Base-by-base conservation (phyloP, 352 stramenopile genomes). In the Thalassiosira pacifica region DNA sequence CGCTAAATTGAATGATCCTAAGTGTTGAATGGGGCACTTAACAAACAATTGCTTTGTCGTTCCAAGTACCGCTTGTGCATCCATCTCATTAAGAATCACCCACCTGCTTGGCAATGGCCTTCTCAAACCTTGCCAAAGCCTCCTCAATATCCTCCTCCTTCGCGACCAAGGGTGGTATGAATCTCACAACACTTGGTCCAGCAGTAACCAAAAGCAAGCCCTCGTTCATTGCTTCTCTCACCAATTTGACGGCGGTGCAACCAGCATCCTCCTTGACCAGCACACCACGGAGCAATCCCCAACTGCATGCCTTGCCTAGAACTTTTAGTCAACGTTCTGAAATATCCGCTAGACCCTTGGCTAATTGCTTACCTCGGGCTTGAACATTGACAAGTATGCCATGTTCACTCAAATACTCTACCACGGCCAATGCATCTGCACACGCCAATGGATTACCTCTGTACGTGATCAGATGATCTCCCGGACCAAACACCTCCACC, bases 401-500 rank as follows among this genome's bases (percentile, higher is more conserved):
- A 31, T 96, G 82, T 32, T 96, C 92, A 45, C 87, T 91, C 52
- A 97, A 83, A 61, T 92, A 93, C 68, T 95, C 89, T n/a, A 93
- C 92, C 27, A 97, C 94, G 32, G 94, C 94, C 42, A 97, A 86
- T 13, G 91, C 97, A 22, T 98, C 97, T 31, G 95, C 93, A 79
- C 97, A 99, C 22, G 98, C 97, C 18, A 99, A 90, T 60, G 97
- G 96, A 93, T 99, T 99, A 64, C 97, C 97, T 59, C 97, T 97
- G 83, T 99, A 99, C 0, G 97, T 99, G 67, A 94, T 98, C 32
- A 97, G 97, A 88, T 99, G 97, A 90, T 97, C 95, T 52, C 97
- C 97, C 2, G 97, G 95, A 42, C 93, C 94, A 82, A 99, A 96
- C 6, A 96, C 93, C 53, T 96, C 93, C 3, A 96, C 96, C n/a